Evolutionary conservation across 306 rosid genomes (phyloP).

Genomic region (Ochetophila trinervis): DNA sequence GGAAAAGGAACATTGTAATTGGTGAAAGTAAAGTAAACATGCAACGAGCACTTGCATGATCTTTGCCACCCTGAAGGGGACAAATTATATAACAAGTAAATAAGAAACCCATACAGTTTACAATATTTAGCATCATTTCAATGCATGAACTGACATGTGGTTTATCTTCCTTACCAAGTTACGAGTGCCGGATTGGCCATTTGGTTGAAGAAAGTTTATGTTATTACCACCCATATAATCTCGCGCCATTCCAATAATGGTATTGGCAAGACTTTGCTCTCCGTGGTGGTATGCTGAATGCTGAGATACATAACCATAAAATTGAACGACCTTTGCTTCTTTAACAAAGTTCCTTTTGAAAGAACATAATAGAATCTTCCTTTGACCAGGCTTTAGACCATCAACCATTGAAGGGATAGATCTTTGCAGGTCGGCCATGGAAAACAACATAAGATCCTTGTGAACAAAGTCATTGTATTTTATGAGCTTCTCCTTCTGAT

Average conservation of each 20-base stretch:
- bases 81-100: not conserved
- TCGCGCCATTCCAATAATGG: slow-evolving; percentile 92
- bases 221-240: slow-evolving; percentile 92
- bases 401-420: slow-evolving; percentile 96
- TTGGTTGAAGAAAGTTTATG: slow-evolving; percentile 78
- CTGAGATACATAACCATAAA: slow-evolving; percentile 87
- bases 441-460: slow-evolving; percentile 87
- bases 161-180: slow-evolving; percentile 47
- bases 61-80: slow-evolving; percentile 81
- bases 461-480: slow-evolving; percentile 89
- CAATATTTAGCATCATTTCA: not conserved
- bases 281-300: slow-evolving; percentile 96
- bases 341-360: slow-evolving; percentile 80
- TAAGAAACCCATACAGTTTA: not conserved
- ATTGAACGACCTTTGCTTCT: slow-evolving; percentile 91
- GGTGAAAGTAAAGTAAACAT: slow-evolving; percentile 58
- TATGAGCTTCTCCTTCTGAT: slow-evolving; percentile 54
- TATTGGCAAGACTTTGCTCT: slow-evolving; percentile 82
- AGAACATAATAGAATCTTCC: slow-evolving; percentile 83
- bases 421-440: slow-evolving; percentile 88
- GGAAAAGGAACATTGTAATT: slow-evolving; percentile 69
- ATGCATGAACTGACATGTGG: not conserved
- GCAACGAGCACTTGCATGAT: slow-evolving; percentile 88
- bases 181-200: slow-evolving; percentile 96
- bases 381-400: slow-evolving; percentile 94